Percentiles rank a stretch among this genome's conserved stretches.
These are phyloP conservation scores for Didymella lethalis DNA, from an alignment of 2,329 filamentous ascomycete species.

Conservation along the genomic window DNA sequence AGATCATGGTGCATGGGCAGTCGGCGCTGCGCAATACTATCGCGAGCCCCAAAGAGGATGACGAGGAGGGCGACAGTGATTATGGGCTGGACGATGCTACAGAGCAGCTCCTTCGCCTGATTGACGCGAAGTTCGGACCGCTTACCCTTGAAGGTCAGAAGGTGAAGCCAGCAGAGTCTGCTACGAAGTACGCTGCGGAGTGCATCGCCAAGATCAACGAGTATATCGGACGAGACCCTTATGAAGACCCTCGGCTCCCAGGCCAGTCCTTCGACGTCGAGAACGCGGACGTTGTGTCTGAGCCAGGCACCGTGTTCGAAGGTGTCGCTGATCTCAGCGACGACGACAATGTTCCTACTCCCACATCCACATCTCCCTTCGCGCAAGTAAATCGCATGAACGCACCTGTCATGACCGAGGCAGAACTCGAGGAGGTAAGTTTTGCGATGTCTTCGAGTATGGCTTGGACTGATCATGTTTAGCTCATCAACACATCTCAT, in stretches of 20 bases:
- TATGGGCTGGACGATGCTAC: background rate
- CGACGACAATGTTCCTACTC: background rate
- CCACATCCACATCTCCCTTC: background rate
- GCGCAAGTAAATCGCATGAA: background rate
- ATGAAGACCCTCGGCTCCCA: background rate
- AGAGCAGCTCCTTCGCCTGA: background rate
- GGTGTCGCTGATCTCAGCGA: background rate
- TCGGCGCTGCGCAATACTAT: background rate
- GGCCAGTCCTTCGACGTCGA: background rate
- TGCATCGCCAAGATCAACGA: background rate
- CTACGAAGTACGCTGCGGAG: background rate
- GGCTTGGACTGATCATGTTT: background rate
- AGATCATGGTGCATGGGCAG: constrained; percentile 10
- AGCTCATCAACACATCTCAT: constrained; percentile 3
- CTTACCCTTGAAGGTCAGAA: background rate
- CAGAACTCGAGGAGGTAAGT: background rate
- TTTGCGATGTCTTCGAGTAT: too few species aligned
- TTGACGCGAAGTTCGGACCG: background rate
- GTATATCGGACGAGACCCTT: background rate
- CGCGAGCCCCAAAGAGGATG: background rate
- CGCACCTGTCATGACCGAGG: background rate
- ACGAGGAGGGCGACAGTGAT: background rate
- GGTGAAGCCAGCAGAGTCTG: background rate
- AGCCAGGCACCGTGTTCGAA: background rate
- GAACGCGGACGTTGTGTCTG: background rate